Evolutionary conservation across 2,329 filamentous ascomycete species (phyloP).

Genomic region (Mycocentrospora acerina): DNA sequence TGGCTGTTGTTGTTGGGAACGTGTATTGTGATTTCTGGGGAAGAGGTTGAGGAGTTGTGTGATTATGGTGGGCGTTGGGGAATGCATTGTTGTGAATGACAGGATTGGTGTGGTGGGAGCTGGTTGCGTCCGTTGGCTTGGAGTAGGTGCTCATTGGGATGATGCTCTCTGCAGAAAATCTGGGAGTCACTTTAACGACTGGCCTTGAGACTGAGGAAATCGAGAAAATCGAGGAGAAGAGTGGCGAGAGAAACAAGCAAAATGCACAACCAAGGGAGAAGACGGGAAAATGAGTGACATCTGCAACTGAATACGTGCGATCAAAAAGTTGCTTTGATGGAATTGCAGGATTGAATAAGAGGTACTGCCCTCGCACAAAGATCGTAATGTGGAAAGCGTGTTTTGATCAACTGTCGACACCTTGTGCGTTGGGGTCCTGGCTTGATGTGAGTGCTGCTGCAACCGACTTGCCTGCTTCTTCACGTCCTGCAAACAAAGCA

Average conservation of each 20-base stretch:
- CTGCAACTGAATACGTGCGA: too few relatives aligned
- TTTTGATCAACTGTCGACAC: constrained; percentile 3
- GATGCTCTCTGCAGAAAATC: neutral
- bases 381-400: neutral
- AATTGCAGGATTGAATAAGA: too few relatives aligned
- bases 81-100: too few relatives aligned
- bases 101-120: too few relatives aligned
- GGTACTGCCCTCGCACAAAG: too few relatives aligned
- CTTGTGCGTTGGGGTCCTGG: too few relatives aligned
- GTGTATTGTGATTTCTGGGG: constrained; percentile 1
- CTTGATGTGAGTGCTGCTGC: neutral
- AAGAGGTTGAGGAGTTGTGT: constrained; percentile 2
- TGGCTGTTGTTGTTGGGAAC: constrained; percentile 1
- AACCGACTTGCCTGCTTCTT: constrained; percentile 6
- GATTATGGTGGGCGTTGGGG: neutral
- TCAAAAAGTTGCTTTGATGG: neutral
- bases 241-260: constrained; percentile 2
- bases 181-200: neutral
- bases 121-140: too few relatives aligned
- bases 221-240: neutral
- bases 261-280: too few relatives aligned
- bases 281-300: too few relatives aligned
- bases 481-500: constrained; percentile 16
- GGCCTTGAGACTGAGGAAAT: too few relatives aligned
- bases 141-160: too few relatives aligned